Percentiles rank a stretch among this genome's conserved stretches.
Conservation (phyloP, 225 moss, liverwort and hornwort species). For the Bryum argenteum region DNA sequence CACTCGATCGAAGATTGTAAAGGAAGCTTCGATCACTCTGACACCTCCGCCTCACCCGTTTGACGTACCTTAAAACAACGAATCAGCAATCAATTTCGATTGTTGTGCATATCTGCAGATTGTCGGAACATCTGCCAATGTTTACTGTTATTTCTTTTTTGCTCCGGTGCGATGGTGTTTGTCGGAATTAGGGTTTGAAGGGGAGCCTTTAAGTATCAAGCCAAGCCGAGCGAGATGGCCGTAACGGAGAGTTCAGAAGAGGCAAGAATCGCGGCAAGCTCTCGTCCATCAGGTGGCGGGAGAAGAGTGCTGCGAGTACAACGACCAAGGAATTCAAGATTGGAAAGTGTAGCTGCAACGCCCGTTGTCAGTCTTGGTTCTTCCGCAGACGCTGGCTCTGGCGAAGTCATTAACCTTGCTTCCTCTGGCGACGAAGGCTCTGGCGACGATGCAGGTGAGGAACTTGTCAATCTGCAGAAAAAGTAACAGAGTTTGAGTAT, state of each 20-base stretch:
- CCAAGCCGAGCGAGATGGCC: slow-evolving; percentile 6
- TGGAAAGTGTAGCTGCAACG: not conserved
- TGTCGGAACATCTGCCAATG: not conserved
- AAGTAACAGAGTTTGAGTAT: not conserved
- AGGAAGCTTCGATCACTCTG: not conserved
- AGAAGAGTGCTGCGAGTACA: not conserved
- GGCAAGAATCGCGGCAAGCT: slow-evolving; percentile 18
- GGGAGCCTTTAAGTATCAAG: not conserved
- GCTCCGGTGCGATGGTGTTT: not conserved
- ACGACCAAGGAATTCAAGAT: slow-evolving; percentile 10
- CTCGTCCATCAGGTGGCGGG: slow-evolving; percentile 19
- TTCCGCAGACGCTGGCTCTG: slow-evolving; percentile 15
- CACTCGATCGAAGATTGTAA: not conserved
- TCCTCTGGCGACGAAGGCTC: slow-evolving; percentile 28
- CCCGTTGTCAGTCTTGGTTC: slow-evolving; percentile 29
- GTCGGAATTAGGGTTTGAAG: slow-evolving; percentile 17
- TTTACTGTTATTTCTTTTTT: not conserved
- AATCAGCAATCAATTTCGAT: not conserved
- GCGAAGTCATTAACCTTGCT: slow-evolving; percentile 18
- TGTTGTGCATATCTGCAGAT: too few relatives aligned
- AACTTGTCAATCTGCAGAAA: not conserved
- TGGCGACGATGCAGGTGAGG: slow-evolving; percentile 23
- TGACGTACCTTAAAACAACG: too few relatives aligned
- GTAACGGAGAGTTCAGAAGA: slow-evolving; percentile 8
- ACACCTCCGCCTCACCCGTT: too few relatives aligned